phyloP scores from a whole-genome alignment of 148 eudicot genomes.

The Rhododendron williamsianum region DNA sequence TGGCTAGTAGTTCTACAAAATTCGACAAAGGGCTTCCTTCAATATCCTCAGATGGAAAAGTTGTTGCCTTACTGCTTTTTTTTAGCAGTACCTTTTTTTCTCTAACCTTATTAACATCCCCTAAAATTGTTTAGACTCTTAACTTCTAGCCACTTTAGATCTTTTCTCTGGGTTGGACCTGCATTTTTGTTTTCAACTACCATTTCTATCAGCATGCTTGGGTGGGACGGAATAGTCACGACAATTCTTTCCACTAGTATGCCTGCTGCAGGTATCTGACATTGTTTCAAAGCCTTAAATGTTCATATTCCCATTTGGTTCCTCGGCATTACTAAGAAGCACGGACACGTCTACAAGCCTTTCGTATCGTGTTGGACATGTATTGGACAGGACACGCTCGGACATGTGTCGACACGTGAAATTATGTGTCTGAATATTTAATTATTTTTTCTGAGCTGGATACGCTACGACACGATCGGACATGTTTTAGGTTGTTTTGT shows the following conservation, averaged over 20 bases:
- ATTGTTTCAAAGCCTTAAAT: background rate
- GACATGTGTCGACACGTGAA: no score
- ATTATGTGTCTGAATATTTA: no score
- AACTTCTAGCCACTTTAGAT: conserved; percentile 73
- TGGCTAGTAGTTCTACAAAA: conserved; percentile 72
- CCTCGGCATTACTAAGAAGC: background rate
- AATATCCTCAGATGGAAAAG: conserved; percentile 57
- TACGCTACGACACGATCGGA: no score
- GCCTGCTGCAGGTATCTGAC: conserved; percentile 74
- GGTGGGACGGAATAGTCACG: conserved; percentile 94
- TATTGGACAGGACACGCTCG: no score
- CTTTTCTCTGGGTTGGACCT: conserved; percentile 93
- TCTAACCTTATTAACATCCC: background rate
- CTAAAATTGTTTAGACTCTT: conserved; percentile 28
- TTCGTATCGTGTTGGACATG: no score
- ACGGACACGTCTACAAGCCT: no score
- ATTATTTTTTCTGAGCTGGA: no score
- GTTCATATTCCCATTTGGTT: conserved; percentile 7
- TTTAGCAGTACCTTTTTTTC: conserved; percentile 1
- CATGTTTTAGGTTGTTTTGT: no score
- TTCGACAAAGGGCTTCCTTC: conserved; percentile 94
- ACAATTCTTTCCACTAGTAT: conserved; percentile 67
- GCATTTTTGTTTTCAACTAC: conserved; percentile 92
- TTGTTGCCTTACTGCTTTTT: background rate
- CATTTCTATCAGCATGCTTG: conserved; percentile 75